These are phyloP conservation scores for Penicillium goetzii DNA, from an alignment of 495 filamentous ascomycete species.

Conservation along the genomic window DNA sequence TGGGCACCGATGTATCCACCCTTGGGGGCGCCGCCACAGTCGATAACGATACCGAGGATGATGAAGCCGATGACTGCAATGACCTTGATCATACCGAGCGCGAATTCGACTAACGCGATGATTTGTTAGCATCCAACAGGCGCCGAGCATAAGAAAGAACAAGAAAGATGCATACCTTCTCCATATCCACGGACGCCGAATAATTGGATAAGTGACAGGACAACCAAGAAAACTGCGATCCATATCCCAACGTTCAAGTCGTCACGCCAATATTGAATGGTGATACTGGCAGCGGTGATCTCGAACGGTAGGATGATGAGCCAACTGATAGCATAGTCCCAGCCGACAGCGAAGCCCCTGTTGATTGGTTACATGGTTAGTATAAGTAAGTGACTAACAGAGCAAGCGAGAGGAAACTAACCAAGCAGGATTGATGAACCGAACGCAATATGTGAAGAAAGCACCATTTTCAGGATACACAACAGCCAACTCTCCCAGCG, in stretches of 20 bases:
- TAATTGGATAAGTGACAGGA: slow-evolving; percentile 44
- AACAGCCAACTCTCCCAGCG: slow-evolving; percentile 70
- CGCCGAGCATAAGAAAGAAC: background rate
- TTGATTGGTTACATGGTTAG: background rate
- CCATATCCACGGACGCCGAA: slow-evolving; percentile 71
- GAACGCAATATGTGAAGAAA: slow-evolving; percentile 58
- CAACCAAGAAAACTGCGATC: slow-evolving; percentile 65
- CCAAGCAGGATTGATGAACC: slow-evolving; percentile 63
- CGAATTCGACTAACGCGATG: slow-evolving; percentile 48
- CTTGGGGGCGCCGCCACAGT: slow-evolving; percentile 65
- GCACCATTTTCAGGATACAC: slow-evolving; percentile 70
- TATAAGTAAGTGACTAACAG: background rate
- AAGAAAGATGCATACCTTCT: slow-evolving; percentile 54
- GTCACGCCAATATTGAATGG: slow-evolving; percentile 73
- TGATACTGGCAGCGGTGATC: slow-evolving; percentile 75
- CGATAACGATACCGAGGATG: slow-evolving; percentile 69
- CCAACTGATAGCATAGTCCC: slow-evolving; percentile 76
- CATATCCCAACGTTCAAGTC: slow-evolving; percentile 61
- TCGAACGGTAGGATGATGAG: slow-evolving; percentile 63
- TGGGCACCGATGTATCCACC: slow-evolving; percentile 62
- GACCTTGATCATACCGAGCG: slow-evolving; percentile 52
- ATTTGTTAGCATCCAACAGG: slow-evolving; percentile 17
- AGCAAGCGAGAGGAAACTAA: slow-evolving; percentile 16
- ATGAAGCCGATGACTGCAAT: slow-evolving; percentile 69
- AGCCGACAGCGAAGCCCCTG: slow-evolving; percentile 57